Evolutionary conservation across 495 filamentous ascomycete genomes (phyloP).

Genomic region (Penicillium cinerascens): DNA sequence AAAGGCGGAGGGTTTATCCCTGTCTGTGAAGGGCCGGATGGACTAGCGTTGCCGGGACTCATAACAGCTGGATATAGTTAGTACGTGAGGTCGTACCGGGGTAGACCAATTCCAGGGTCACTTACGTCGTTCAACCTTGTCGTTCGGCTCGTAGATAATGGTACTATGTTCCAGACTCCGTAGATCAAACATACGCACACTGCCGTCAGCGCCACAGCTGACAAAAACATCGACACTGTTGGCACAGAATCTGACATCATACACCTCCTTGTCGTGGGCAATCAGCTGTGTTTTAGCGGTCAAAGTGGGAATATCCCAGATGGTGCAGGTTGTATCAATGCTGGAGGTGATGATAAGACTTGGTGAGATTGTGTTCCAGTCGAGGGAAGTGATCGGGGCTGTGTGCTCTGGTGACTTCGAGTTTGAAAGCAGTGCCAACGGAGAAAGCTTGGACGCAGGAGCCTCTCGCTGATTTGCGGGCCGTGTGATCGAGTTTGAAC

Average conservation of each 20-base stretch:
- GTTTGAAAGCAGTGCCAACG: constrained; percentile 89
- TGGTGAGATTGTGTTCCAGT: constrained; percentile 96
- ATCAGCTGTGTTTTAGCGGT: constrained; percentile 98
- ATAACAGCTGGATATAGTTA: constrained; percentile 26
- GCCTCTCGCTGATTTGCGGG: constrained; percentile 59
- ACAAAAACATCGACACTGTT: constrained; percentile 97
- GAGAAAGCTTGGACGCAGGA: constrained; percentile 81
- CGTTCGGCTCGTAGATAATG: constrained; percentile 96
- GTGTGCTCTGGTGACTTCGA: constrained; percentile 98
- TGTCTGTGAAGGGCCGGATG: constrained; percentile 68
- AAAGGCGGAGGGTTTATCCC: constrained; percentile 80
- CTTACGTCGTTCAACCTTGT: constrained; percentile 81
- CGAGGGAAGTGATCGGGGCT: constrained; percentile 89
- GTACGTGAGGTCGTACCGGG: background rate
- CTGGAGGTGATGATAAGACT: constrained; percentile 97
- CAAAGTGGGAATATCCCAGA: constrained; percentile 98
- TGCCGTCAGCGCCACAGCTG: constrained; percentile 94
- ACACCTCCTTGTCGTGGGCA: constrained; percentile 98
- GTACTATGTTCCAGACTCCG: constrained; percentile 96
- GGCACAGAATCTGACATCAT: constrained; percentile 95
- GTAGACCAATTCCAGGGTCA: background rate
- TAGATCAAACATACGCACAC: constrained; percentile 98
- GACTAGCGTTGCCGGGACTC: constrained; percentile 55
- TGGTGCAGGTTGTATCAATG: constrained; percentile 99
- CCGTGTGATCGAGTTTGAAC: constrained; percentile 71